phyloP scores from a whole-genome alignment of 768 basidiomycete genomes.

The Boletus sp. region DNA sequence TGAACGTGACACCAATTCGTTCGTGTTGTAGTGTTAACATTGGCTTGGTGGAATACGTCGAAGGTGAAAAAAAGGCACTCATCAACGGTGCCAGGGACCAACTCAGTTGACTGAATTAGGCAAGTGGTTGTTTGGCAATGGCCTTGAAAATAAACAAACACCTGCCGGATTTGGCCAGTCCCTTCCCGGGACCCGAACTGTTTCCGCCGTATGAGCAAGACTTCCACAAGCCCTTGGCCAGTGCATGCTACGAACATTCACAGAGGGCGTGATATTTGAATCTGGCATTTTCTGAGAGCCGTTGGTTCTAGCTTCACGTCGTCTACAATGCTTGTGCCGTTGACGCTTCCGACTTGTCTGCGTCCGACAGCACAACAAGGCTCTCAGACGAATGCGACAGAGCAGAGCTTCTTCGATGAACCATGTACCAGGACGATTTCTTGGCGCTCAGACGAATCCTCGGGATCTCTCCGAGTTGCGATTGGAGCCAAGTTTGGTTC shows the following conservation, averaged over 20 bases:
- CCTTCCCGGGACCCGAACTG: not conserved
- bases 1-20: too few species aligned
- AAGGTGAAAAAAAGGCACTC: not conserved
- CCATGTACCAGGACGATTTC: constrained; percentile 14
- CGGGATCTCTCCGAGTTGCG: constrained; percentile 15
- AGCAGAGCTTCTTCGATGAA: constrained; percentile 28
- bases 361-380: constrained; percentile 4
- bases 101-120: not conserved
- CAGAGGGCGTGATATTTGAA: not conserved
- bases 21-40: too few species aligned
- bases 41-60: not conserved
- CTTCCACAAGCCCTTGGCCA: not conserved
- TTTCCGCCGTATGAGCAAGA: constrained; percentile 1
- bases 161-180: constrained; percentile 11
- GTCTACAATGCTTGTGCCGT: constrained; percentile 25
- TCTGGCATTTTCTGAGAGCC: not conserved
- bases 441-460: constrained; percentile 13
- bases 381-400: constrained; percentile 12
- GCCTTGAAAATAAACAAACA: constrained; percentile 32
- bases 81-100: not conserved
- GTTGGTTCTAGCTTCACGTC: not conserved
- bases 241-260: constrained; percentile 8
- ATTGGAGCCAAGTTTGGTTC: constrained; percentile 26
- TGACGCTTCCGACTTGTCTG: constrained; percentile 22
- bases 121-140: constrained; percentile 26